Base-by-base conservation (phyloP, 2,329 filamentous ascomycete genomes). In the Epicoccum sorghinum region DNA sequence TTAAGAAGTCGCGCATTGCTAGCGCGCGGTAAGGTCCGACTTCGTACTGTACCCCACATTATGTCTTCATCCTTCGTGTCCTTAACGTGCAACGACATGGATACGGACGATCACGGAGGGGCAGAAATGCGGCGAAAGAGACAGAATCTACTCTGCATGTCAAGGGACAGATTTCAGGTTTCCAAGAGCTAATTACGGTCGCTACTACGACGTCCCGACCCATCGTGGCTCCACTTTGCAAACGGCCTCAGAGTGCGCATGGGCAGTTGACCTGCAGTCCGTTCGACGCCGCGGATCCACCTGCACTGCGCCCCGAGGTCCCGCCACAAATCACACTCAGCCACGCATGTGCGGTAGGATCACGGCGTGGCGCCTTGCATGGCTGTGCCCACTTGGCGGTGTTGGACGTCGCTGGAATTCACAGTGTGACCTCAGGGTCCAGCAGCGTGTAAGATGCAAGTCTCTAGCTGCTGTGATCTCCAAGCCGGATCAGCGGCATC, bases 241-340 rank as follows among this genome's bases (percentile, higher is more conserved):
- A 50, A 55, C 46, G 52, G 47, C 36, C 41, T 49, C 52, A 55
- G 41, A 37, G 41, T 36, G 41, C 41, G 47, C 47, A 47, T 36
- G 32, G 30, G 43, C 38, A 51, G 47, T 43, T 29, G 27, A 43
- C 38, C 39, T 42, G 52, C 52, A 55, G 52, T 41, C 37, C 42
- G 52, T 6, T 46, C 29, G 41, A 41, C 37, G 41, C 52, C 14
- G 25, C 47, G 42, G 45, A 42, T 35, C 53, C 53, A 56, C 53
- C 38, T 42, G 42, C 27, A 30, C 18, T 43, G 47, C 36, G 52
- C 47, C 42, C 47, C 47, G 53, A 55, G 22, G 43, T 47, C 38
- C 47, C 47, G 53, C 53, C 53, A 56, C 53, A 56, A 56, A 56
- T 56, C 53, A 56, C 33, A 56, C 53, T 33, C 53, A 56, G 53